phyloP scores from a whole-genome alignment of 768 basidiomycete species.

The Naganishia vaughanmartiniae region DNA sequence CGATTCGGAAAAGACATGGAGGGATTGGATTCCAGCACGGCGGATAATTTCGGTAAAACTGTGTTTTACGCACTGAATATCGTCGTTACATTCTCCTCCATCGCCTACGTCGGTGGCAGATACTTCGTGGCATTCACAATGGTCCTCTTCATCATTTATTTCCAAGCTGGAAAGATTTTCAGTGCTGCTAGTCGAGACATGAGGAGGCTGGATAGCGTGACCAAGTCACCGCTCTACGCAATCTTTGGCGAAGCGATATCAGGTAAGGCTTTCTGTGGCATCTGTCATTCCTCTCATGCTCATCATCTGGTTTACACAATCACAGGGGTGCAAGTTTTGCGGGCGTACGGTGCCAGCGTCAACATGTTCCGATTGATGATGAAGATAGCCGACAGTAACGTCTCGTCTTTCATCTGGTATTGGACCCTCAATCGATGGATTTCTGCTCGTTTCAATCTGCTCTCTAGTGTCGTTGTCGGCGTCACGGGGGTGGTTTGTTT shows the following conservation, averaged over 20 bases:
- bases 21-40: conserved; percentile 77
- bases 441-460: conserved; percentile 77
- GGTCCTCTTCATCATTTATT: conserved; percentile 42
- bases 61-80: conserved; percentile 69
- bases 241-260: conserved; percentile 60
- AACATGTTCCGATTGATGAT: conserved; percentile 56
- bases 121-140: conserved; percentile 64
- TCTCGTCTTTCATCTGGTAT: conserved; percentile 21
- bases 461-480: conserved; percentile 71
- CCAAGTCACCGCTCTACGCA: conserved; percentile 59
- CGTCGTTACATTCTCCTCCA: conserved; percentile 67
- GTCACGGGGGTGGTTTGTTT: conserved; percentile 68
- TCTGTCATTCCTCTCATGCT: background rate
- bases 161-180: conserved; percentile 59
- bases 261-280: conserved; percentile 25
- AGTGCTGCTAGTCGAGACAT: conserved; percentile 73
- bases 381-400: conserved; percentile 58
- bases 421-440: conserved; percentile 79
- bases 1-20: conserved; percentile 69
- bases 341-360: conserved; percentile 71
- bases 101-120: conserved; percentile 73
- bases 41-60: conserved; percentile 82
- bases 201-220: conserved; percentile 55
- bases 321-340: conserved; percentile 58
- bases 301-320: conserved; percentile 36